Evolutionary conservation across 768 basidiomycete species (phyloP), one percentile per base, ranked within the genome.

Genomic region (Mrakia blollopis): DNA sequence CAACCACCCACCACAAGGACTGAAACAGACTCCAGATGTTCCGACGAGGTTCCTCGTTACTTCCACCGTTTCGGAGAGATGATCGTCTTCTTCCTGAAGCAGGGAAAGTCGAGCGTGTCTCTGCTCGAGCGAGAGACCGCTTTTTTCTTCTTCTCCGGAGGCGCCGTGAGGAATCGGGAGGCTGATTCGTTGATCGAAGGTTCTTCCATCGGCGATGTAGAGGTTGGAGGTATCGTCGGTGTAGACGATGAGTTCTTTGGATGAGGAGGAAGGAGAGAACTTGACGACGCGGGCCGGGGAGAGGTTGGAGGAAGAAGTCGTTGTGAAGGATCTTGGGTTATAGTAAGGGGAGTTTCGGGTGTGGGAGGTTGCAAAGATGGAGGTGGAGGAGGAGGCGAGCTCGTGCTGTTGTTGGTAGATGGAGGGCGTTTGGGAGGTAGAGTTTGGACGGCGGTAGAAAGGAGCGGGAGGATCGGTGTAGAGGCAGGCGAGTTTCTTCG

Each of bases 281-380:
- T 76, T 76, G 75, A 76, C 75, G 44, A 71, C 68, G 13, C 75
- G 68, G 16, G 75, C 75, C 13, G 75, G 67, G 57, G 47, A 44
- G 28, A 57, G 57, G 23, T 16, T 39, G 25, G 69, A 16, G 32
- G 57, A 21, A n/a, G 35, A 32, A 25, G 50, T 8, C 1, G 57
- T 1, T 0, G 72, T 28, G 50, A 28, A 21, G n/a, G n/a, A n/a
- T n/a, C n/a, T n/a, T 60, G 62, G 47, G 73, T 50, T 63, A 21
- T 61, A 74, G 62, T 44, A 63, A n/a, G 39, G 60, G 1, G 62
- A 47, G 21, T 61, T 21, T 35, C 35, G 37, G 11, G 32, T 9
- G 65, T 35, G 39, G 39, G 65, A 68, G 37, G 35, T n/a, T 11
- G 37, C 35, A 39, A 39, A 37, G 25, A n/a, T 13, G 35, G 65